A percentile compares a stretch with the other conserved stretches of the same genome.
These are phyloP conservation scores for Grigorovia yakushimaensis DNA, from an alignment of 805 yeast genomes.

Conservation along the genomic window DNA sequence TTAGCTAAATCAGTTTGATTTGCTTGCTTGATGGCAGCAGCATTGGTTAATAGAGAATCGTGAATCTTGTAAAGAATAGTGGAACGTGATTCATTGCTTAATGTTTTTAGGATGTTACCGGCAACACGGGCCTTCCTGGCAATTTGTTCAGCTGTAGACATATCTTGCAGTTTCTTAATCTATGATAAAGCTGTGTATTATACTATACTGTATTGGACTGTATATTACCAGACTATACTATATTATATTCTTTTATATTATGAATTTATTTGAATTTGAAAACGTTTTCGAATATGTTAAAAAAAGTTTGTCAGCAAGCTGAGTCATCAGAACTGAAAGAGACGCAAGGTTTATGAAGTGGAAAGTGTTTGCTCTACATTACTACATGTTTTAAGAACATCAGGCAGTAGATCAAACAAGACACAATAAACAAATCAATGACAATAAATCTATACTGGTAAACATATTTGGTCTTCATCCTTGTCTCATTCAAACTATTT, in stretches of 20 bases:
- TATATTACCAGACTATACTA: too few relatives aligned
- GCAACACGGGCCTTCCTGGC: slow-evolving; percentile 79
- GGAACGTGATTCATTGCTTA: slow-evolving; percentile 64
- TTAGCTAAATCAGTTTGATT: slow-evolving; percentile 65
- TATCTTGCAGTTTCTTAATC: too few relatives aligned
- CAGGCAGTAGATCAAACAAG: slow-evolving; percentile 1
- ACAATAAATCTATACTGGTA: slow-evolving; percentile 8
- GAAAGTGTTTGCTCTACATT: not conserved
- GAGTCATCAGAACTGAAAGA: not conserved
- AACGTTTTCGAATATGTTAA: too few relatives aligned
- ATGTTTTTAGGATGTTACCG: slow-evolving; percentile 71
- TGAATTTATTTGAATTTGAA: too few relatives aligned
- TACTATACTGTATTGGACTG: too few relatives aligned
- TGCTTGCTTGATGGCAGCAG: slow-evolving; percentile 57
- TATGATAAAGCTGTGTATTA: too few relatives aligned
- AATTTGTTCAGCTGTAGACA: slow-evolving; percentile 45
- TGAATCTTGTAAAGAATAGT: slow-evolving; percentile 62
- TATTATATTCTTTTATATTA: too few relatives aligned
- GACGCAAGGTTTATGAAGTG: too few relatives aligned
- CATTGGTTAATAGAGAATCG: slow-evolving; percentile 51
- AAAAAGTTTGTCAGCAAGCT: not conserved
- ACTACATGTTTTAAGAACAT: not conserved
- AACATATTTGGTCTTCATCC: slow-evolving; percentile 2
- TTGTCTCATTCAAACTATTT: slow-evolving; percentile 1
- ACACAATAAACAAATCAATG: slow-evolving; percentile 3